These are phyloP conservation scores for Aureobasidium sp. DNA, from an alignment of 2,329 filamentous ascomycete genomes.

Conservation along the genomic window DNA sequence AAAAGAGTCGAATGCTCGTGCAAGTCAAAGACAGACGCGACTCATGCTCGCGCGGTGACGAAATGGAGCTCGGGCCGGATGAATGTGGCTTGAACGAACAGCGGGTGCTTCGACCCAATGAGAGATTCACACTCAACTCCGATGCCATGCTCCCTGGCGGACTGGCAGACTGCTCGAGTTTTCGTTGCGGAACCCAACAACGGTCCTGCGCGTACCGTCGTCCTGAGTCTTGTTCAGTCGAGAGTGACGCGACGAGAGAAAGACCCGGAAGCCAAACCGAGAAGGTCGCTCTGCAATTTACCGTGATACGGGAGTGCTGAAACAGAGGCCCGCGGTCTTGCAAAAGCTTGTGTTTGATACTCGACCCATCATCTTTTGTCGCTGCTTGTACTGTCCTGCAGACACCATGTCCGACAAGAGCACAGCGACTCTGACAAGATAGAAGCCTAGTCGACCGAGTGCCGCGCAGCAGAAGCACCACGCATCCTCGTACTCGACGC, in stretches of 20 bases:
- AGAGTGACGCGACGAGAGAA: neutral
- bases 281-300: neutral
- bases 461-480: neutral
- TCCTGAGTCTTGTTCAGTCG: neutral
- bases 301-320: neutral
- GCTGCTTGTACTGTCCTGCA: neutral
- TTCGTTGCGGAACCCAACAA: neutral
- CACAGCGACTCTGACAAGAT: neutral
- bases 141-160: neutral
- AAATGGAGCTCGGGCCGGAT: neutral
- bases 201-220: neutral
- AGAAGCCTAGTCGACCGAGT: neutral
- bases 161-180: neutral
- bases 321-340: conserved; percentile 1
- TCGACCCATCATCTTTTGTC: neutral
- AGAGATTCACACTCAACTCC: neutral
- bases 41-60: neutral
- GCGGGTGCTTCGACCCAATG: neutral
- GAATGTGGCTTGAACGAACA: conserved; percentile 2
- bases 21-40: neutral
- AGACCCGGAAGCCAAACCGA: neutral
- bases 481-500: neutral
- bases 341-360: conserved; percentile 9
- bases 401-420: neutral
- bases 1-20: neutral